A percentile compares a stretch with the other conserved stretches of the same genome.
These are phyloP conservation scores for Sarocladiaceae sp. DNA, from an alignment of 2,329 filamentous ascomycete genomes.

Conservation along the genomic window DNA sequence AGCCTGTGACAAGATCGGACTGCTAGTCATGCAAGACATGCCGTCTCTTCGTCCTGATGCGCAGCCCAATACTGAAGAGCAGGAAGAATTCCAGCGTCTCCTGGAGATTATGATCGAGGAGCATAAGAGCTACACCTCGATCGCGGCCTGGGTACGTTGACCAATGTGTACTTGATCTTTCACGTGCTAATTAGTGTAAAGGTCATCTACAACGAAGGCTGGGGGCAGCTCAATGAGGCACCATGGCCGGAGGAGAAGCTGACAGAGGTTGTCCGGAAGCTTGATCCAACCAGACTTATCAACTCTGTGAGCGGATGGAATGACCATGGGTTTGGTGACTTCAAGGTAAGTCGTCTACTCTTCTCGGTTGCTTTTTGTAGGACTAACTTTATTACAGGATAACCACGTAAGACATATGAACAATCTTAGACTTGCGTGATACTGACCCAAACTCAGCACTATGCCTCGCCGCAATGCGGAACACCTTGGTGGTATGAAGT, in stretches of 20 bases:
- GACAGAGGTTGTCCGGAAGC: constrained; percentile 45
- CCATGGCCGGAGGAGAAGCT: constrained; percentile 54
- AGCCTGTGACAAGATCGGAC: constrained; percentile 61
- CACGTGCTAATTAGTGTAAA: constrained; percentile 14
- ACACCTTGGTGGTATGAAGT: constrained; percentile 52
- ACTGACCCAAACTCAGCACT: constrained; percentile 41
- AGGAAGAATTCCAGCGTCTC: constrained; percentile 62
- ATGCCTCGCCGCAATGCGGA: constrained; percentile 67
- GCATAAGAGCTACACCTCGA: constrained; percentile 60
- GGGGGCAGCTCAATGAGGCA: constrained; percentile 53
- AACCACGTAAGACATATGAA: constrained; percentile 10
- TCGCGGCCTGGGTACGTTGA: constrained; percentile 54
- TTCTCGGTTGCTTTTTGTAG: background rate
- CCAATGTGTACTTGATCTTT: background rate
- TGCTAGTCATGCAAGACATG: constrained; percentile 71
- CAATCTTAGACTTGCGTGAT: background rate
- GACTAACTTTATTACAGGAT: background rate
- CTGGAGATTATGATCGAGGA: constrained; percentile 58
- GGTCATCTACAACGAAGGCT: constrained; percentile 70
- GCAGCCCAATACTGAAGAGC: constrained; percentile 41
- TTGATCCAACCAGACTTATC: constrained; percentile 63
- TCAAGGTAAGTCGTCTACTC: constrained; percentile 28
- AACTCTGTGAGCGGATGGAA: constrained; percentile 62
- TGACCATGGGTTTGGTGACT: constrained; percentile 66
- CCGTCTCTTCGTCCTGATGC: constrained; percentile 45